Evolutionary conservation across 306 rosid genomes (phyloP), one percentile per base, ranked within the genome.

Genomic region (Medicago arabica): DNA sequence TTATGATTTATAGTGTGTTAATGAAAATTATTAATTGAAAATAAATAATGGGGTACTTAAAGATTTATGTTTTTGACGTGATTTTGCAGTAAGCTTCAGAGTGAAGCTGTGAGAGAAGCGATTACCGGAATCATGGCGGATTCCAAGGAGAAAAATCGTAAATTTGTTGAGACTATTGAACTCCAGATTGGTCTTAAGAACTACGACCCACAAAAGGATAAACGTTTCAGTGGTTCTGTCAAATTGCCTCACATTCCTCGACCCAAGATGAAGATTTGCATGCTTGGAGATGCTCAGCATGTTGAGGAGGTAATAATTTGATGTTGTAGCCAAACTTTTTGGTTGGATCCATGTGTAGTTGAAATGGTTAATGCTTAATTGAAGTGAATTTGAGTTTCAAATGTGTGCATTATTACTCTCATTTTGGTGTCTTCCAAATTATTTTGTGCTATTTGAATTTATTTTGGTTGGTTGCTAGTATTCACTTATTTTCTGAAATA

Each of bases 281-380:
- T 92, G 97, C 96, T 92, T 67, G 97, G 97, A 19, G 97, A 92
- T 84, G 97, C 97, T 38, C 93, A 87, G 57, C 97, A 92, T 57
- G 96, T 92, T 58, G 97, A 92, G 69, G 97, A 92, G 97, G 97
- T 92, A 83, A 63, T 19, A 1, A 44, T 31, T 9, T 40, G 15
- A 5, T 49, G 8, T 50, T 19, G 9, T 47, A 0, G 0, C 7
- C 6, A 3, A 58, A 25, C 51, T 19, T 14, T 46, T 75, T 13
- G 13, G 18, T 62, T 21, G 17, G 43, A 43, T 23, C 15, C n/a
- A 3, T 11, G 5, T 1, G 41, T 36, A 43, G 57, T 57, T 73
- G 11, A 19, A 15, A 51, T 25, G 5, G 17, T 47, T 13, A 1
- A 14, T 58, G 15, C 11, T 54, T 4, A 36, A 53, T 8, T 1